Evolutionary conservation across 2,329 filamentous ascomycete species (phyloP), one percentile per base, ranked within the genome.

Genomic region (Penicillium hordei): DNA sequence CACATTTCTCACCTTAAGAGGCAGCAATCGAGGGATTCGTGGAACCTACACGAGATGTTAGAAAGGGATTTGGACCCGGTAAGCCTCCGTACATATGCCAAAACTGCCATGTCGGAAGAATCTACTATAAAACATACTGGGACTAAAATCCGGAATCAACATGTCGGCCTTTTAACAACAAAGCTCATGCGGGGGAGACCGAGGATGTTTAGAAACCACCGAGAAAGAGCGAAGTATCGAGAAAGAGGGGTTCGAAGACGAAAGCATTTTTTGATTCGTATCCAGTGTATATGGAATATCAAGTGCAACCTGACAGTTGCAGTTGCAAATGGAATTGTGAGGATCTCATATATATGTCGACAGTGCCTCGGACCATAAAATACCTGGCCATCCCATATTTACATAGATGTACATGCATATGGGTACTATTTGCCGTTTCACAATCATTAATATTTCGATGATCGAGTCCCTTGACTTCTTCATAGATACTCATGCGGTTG

Each of bases 101-200:
- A 7, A 21, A 40, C 19, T 23, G 29, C 29, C 29, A 31, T 31
- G 29, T 31, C 10, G 29, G 12, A 31, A 9, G 10, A 31, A 31
- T 31, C 29, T 12, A 1, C 2, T 6, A 17, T 21, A 19, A 40
- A 80, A 40, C 68, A 80, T 1, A 81, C 72, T 15, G 12, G 19
- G 38, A 40, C 19, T 40, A 7, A 21, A 21, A 40, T 15, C 19
- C 1, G 3, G 38, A 1, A 21, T 42, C 21, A 42, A 25, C 13
- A 25, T 40, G 21, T 42, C 21, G 40, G 13, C 40, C 2, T 25
- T n/a, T 27, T 27, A 15, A 27, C 15, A 40, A 5, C 38, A 42
- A 42, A 27, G 17, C 42, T 8, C 21, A n/a, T 8, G 42, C 23
- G 23, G 23, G 23, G 23, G 15, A 12, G 23, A 12, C 42, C 15